A percentile compares a stretch with the other conserved stretches of the same genome.
Conservation (phyloP, 441 rosid genomes). For the Syzygium syzygioides region DNA sequence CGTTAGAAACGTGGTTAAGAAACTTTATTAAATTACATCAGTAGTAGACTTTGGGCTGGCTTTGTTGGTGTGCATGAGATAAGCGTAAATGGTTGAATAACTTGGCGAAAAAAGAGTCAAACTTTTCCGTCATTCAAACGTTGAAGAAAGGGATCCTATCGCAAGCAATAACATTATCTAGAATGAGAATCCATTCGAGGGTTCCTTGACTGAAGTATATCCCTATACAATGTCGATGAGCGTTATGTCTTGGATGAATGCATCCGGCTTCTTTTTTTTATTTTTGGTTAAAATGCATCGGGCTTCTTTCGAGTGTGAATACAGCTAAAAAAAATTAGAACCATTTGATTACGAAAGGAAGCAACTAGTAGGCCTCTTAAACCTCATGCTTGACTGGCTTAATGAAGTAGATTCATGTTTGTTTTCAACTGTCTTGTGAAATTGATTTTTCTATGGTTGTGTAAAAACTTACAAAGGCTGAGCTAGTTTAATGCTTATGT, state of each 20-base stretch:
- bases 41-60: neutral
- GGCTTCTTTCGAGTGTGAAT: neutral
- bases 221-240: neutral
- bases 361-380: neutral
- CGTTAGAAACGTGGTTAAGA: neutral
- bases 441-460: neutral
- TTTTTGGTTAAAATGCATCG: no score
- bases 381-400: neutral
- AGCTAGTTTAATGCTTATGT: neutral
- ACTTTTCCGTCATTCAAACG: neutral
- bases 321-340: neutral
- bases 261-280: neutral
- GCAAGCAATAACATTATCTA: neutral
- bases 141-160: neutral
- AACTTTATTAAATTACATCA: neutral
- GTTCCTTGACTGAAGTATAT: neutral
- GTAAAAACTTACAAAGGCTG: neutral
- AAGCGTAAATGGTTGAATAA: neutral
- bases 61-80: neutral
- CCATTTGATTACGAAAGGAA: neutral
- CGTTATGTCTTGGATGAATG: neutral
- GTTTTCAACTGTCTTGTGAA: neutral
- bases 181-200: neutral
- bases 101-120: neutral
- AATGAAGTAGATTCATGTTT: neutral